A percentile compares a stretch with the other conserved stretches of the same genome.
phyloP scores from a whole-genome alignment of 345 rosid species.

The Rhizophora mangle region DNA sequence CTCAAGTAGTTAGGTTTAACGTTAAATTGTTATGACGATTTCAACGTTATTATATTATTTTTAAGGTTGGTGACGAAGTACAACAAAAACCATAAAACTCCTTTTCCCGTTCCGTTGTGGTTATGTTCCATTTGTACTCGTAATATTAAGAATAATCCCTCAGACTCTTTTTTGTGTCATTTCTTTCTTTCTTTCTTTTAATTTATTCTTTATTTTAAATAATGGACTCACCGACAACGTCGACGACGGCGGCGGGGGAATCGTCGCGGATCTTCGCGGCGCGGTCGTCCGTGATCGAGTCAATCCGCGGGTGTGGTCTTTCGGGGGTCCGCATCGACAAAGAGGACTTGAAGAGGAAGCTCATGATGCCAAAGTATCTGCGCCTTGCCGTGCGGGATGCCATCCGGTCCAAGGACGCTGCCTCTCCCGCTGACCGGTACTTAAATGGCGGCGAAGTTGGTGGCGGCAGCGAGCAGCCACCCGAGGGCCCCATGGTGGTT shows the following conservation, averaged over 20 bases:
- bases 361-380: constrained; percentile 65
- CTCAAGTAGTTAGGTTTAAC: no score
- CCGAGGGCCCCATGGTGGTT: constrained; percentile 74
- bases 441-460: background rate
- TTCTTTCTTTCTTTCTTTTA: no score
- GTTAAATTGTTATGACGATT: no score
- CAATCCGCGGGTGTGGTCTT: constrained; percentile 57
- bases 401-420: constrained; percentile 45
- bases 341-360: constrained; percentile 52
- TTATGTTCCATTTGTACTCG: no score
- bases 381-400: constrained; percentile 61
- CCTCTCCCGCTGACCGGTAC: constrained; percentile 27
- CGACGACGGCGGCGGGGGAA: constrained; percentile 22
- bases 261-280: constrained; percentile 50
- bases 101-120: no score
- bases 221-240: constrained; percentile 51
- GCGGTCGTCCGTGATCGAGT: constrained; percentile 63
- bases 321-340: constrained; percentile 63
- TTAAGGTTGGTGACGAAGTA: no score
- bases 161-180: no score
- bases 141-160: background rate
- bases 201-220: no score
- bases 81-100: no score
- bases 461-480: constrained; percentile 20
- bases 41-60: no score